A percentile compares a stretch with the other conserved stretches of the same genome.
Evolutionary conservation across 208 protist genomes (phyloP).

Genomic region (Tritrichomonas foetus): DNA sequence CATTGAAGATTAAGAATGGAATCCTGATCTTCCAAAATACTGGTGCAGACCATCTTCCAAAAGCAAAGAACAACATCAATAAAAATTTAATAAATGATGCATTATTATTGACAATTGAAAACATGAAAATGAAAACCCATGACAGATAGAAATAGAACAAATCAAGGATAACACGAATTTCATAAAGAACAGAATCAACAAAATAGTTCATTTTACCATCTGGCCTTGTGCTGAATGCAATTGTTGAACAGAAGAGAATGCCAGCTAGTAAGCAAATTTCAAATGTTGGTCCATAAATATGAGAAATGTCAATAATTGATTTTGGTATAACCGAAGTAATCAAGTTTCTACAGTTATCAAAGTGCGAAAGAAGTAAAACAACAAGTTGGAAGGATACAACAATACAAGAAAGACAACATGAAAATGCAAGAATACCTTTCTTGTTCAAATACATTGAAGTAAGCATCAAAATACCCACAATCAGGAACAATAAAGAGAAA

Average conservation of each 20-base stretch:
- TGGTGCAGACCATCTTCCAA: background rate
- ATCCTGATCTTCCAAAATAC: background rate
- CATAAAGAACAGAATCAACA: background rate
- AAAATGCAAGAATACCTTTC: background rate
- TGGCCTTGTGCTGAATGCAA: background rate
- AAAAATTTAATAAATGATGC: slow-evolving; percentile 3
- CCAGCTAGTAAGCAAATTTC: background rate
- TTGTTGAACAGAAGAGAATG: background rate
- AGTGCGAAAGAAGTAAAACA: background rate
- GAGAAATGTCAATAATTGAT: background rate
- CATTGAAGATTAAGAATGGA: background rate
- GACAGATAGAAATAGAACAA: background rate
- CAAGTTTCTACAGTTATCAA: background rate
- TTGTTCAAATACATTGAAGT: background rate
- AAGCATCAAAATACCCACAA: background rate
- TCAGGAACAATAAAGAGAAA: background rate
- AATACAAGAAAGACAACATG: background rate
- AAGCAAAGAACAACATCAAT: background rate
- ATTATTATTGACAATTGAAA: background rate
- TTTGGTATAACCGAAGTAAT: background rate
- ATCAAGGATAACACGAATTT: background rate
- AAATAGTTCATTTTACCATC: background rate
- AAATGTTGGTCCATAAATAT: background rate
- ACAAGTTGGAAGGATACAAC: background rate
- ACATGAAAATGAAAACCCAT: slow-evolving; percentile 19